Percentiles rank a stretch among this genome's conserved stretches.
Evolutionary conservation across 2,329 filamentous ascomycete genomes (phyloP).

Genomic region (Fusarium austroafricanum): DNA sequence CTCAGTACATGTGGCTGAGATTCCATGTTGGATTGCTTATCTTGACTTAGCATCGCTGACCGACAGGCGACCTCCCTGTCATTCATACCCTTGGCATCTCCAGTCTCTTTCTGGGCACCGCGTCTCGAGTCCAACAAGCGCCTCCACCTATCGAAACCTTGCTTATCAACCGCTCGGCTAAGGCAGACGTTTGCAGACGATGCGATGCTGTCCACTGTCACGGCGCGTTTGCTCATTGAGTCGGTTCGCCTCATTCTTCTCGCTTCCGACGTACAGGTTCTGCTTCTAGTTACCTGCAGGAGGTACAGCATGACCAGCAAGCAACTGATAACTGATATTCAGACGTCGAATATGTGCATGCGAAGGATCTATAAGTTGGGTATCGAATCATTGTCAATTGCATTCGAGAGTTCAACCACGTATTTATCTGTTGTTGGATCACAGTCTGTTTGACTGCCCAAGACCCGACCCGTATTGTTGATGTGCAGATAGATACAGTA

Average conservation of each 20-base stretch:
- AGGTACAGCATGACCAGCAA: slow-evolving; percentile 8
- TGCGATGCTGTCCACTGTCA: slow-evolving; percentile 15
- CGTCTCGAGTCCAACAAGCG: slow-evolving; percentile 39
- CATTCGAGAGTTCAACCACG: neutral
- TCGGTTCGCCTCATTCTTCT: slow-evolving; percentile 29
- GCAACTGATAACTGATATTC: slow-evolving; percentile 13
- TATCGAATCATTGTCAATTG: slow-evolving; percentile 4
- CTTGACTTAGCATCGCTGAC: slow-evolving; percentile 24
- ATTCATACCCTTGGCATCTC: slow-evolving; percentile 11
- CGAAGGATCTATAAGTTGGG: neutral
- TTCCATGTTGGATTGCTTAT: slow-evolving; percentile 32
- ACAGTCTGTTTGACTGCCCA: slow-evolving; percentile 2
- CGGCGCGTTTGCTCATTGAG: slow-evolving; percentile 22
- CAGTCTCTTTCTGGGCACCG: slow-evolving; percentile 11
- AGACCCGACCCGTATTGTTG: slow-evolving; percentile 13
- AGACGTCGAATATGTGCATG: slow-evolving; percentile 1
- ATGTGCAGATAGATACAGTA: slow-evolving; percentile 24
- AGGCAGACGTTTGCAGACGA: slow-evolving; percentile 23
- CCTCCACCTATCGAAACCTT: slow-evolving; percentile 28
- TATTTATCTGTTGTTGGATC: slow-evolving; percentile 12
- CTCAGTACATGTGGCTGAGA: slow-evolving; percentile 36
- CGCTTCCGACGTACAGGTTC: slow-evolving; percentile 15
- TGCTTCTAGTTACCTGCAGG: slow-evolving; percentile 15
- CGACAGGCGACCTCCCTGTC: slow-evolving; percentile 35
- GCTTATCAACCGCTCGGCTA: slow-evolving; percentile 40